Evolutionary conservation across 192 early-diverging fungal species (phyloP), one percentile per base, ranked within the genome.

Genomic region (Thamnidium elegans): DNA sequence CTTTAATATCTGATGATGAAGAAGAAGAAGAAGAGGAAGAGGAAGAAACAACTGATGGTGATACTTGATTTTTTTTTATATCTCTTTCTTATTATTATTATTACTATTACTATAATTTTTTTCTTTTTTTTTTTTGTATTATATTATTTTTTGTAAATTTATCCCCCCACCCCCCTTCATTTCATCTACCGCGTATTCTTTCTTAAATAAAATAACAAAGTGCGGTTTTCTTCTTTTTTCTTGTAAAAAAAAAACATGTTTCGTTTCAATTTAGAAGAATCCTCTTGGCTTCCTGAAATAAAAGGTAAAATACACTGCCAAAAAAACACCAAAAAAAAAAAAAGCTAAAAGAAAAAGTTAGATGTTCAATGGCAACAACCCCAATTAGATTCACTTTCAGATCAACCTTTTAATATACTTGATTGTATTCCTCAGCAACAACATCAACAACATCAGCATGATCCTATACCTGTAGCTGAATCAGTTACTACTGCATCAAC

Each of bases 361-460:
- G 36, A 39, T 39, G 36, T 48, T 48, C 47, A 48, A n/a, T 6
- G 47, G 46, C 8, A 48, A 48, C 3, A 14, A 17, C 17, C 17
- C 5, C 6, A 59, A 20, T 9, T 59, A 23, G 43, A 59, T 11
- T 9, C 13, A 4, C 58, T 59, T 9, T 59, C 58, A 5, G 43
- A 59, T 59, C 58, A 59, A 15, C 58, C 58, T 13, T 59, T 59
- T 43, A 36, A 59, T 43, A 43, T 59, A 44, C 43, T 59, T n/a
- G 43, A 45, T 43, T 20, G 8, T 11, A 45, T 59, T 23, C 21
- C 36, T 14, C 39, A 20, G 3, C n/a, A 45, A 21, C 6, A 59
- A 45, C 19, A 10, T 14, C 39, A 20, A 9, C n/a, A 45, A 21
- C 6, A 59, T 26, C 19, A 10, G 4, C 36, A 44, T 6, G 21